Percentiles rank a stretch among this genome's conserved stretches.
phyloP scores from a whole-genome alignment of 73 alveolate species.

The Stentor coeruleus region DNA sequence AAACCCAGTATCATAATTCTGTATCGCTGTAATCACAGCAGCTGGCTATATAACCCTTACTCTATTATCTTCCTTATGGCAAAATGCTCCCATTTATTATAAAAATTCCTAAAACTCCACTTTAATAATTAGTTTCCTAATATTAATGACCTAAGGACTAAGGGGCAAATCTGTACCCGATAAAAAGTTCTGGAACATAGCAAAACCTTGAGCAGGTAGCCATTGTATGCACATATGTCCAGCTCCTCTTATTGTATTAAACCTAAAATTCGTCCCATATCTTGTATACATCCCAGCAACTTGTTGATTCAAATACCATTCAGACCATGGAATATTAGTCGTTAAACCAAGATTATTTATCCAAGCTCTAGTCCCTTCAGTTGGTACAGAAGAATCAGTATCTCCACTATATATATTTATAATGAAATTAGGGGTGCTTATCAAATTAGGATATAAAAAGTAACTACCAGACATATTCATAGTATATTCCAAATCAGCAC shows the following conservation, averaged over 20 bases:
- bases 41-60: too few species aligned
- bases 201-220: slow-evolving; percentile 55
- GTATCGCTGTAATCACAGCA: too few species aligned
- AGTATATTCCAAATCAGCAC: background rate
- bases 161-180: slow-evolving; percentile 17
- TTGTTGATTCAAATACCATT: slow-evolving; percentile 31
- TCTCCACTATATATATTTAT: slow-evolving; percentile 62
- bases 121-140: too few species aligned
- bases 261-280: slow-evolving; percentile 37
- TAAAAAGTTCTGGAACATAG: slow-evolving; percentile 37
- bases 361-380: slow-evolving; percentile 81
- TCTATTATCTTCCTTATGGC: too few species aligned
- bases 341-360: slow-evolving; percentile 36
- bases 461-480: slow-evolving; percentile 11
- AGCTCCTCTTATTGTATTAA: slow-evolving; percentile 87
- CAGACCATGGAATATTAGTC: slow-evolving; percentile 42
- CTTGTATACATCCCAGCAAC: slow-evolving; percentile 49
- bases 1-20: too few species aligned
- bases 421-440: slow-evolving; percentile 17
- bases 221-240: slow-evolving; percentile 96
- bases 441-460: slow-evolving; percentile 43
- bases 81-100: too few species aligned
- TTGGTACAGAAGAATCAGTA: slow-evolving; percentile 83
- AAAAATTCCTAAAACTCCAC: too few species aligned
- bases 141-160: too few species aligned